Evolutionary conservation across 192 early-diverging fungal genomes (phyloP).

Genomic region (Coemansia sp.): DNA sequence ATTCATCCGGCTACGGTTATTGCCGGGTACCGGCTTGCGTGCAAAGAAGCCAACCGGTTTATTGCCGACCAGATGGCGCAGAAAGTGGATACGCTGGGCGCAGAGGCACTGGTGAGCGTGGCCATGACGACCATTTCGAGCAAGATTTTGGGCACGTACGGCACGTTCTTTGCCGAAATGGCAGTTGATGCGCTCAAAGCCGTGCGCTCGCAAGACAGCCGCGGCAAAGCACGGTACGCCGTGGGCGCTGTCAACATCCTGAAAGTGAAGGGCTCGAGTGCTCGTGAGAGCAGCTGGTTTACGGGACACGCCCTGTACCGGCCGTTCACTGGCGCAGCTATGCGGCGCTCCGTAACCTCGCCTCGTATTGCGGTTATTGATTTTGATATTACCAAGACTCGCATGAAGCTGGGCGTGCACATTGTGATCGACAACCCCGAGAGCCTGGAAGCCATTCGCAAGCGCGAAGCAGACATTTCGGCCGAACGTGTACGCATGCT

Average conservation of each 20-base stretch:
- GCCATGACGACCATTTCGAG: constrained; percentile 97
- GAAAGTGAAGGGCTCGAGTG: constrained; percentile 94
- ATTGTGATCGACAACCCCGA: constrained; percentile 98
- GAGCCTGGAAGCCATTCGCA: constrained; percentile 93
- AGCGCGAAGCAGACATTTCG: constrained; percentile 93
- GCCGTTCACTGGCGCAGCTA: constrained; percentile 94
- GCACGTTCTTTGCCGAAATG: constrained; percentile 95
- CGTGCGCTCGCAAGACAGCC: constrained; percentile 80
- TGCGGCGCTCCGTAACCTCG: constrained; percentile 80
- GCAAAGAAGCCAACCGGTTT: constrained; percentile 97
- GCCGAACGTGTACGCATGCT: constrained; percentile 95
- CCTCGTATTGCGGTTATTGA: constrained; percentile 98
- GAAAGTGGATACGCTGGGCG: constrained; percentile 91
- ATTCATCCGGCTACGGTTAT: constrained; percentile 99
- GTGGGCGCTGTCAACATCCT: constrained; percentile 97
- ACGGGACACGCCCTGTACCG: constrained; percentile 98
- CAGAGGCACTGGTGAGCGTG: constrained; percentile 90
- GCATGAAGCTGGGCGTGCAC: constrained; percentile 97
- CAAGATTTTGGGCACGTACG: constrained; percentile 97
- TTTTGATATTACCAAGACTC: constrained; percentile 97
- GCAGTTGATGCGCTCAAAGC: constrained; percentile 91
- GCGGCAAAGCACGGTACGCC: constrained; percentile 89
- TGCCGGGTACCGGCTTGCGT: constrained; percentile 92
- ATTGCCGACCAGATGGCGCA: constrained; percentile 94
- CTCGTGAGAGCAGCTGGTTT: constrained; percentile 81